A percentile compares a stretch with the other conserved stretches of the same genome.
Evolutionary conservation across 371 early-diverging fungal genomes (phyloP).

Genomic region (Haplosporangium sp.): DNA sequence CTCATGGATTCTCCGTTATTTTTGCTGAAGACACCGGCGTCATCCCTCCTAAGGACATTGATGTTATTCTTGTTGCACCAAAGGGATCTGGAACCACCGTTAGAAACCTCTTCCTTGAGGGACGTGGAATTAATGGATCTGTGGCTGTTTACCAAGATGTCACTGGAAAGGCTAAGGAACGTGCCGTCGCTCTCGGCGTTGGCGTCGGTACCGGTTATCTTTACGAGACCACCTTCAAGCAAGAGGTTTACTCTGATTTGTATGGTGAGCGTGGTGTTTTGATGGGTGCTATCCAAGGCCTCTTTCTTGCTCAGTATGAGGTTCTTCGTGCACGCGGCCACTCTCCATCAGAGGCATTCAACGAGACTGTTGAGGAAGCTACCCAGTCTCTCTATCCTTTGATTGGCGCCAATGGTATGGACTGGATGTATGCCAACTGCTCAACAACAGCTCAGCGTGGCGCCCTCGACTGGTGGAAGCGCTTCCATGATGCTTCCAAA

Average conservation of each 20-base stretch:
- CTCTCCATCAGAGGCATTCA: constrained; percentile 98
- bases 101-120: constrained; percentile 95
- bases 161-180: constrained; percentile 93
- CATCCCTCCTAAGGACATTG: constrained; percentile 91
- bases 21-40: constrained; percentile 94
- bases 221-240: constrained; percentile 96
- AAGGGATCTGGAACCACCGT: constrained; percentile 97
- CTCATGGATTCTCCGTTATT: constrained; percentile 97
- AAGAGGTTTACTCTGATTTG: constrained; percentile 97
- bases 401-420: constrained; percentile 97
- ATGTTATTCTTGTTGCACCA: constrained; percentile 96
- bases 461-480: constrained; percentile 97
- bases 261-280: constrained; percentile 98
- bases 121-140: constrained; percentile 97
- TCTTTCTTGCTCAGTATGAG: constrained; percentile 97
- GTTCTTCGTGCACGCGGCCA: constrained; percentile 95
- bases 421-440: constrained; percentile 97
- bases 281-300: constrained; percentile 98
- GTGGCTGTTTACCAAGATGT: constrained; percentile 96
- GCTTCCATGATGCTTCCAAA: constrained; percentile 93
- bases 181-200: constrained; percentile 93
- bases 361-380: constrained; percentile 99
- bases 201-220: constrained; percentile 97
- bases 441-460: constrained; percentile 96
- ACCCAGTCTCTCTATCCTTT: constrained; percentile 97